These are phyloP conservation scores for Lumnitzera racemosa DNA, from an alignment of 345 rosid genomes.

Conservation along the genomic window DNA sequence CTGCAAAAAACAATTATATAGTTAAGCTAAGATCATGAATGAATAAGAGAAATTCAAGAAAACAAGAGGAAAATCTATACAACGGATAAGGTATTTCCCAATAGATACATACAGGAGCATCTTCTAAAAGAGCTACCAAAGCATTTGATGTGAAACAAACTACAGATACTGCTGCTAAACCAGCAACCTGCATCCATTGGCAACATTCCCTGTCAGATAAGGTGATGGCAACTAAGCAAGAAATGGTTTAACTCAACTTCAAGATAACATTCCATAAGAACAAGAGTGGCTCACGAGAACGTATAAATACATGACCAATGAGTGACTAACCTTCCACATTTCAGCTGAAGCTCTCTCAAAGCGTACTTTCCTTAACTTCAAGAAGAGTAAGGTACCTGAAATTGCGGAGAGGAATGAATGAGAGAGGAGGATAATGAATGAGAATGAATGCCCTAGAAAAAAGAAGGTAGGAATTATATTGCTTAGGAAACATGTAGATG, in stretches of 20 bases:
- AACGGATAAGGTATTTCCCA: neutral
- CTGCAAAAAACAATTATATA: constrained; percentile 15
- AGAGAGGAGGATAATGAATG: too few relatives aligned
- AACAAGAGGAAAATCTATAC: neutral
- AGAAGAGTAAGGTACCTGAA: constrained; percentile 23
- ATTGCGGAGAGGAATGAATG: neutral
- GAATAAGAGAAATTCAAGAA: neutral
- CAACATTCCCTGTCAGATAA: neutral
- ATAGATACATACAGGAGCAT: constrained; percentile 25
- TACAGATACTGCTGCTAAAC: constrained; percentile 26
- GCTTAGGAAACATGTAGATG: too few relatives aligned
- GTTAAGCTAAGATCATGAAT: neutral
- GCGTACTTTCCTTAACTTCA: constrained; percentile 22
- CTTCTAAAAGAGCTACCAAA: constrained; percentile 21
- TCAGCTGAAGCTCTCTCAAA: constrained; percentile 29
- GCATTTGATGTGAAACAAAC: constrained; percentile 30
- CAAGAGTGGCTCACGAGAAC: neutral
- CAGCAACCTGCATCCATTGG: constrained; percentile 26
- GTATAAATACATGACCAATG: neutral
- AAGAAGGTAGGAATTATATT: too few relatives aligned
- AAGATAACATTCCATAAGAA: neutral
- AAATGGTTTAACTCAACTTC: neutral
- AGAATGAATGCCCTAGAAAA: too few relatives aligned
- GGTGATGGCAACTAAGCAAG: too few relatives aligned
- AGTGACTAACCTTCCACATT: constrained; percentile 26